Evolutionary conservation across 2,329 filamentous ascomycete genomes (phyloP).

Genomic region (Sphaerulina musiva): DNA sequence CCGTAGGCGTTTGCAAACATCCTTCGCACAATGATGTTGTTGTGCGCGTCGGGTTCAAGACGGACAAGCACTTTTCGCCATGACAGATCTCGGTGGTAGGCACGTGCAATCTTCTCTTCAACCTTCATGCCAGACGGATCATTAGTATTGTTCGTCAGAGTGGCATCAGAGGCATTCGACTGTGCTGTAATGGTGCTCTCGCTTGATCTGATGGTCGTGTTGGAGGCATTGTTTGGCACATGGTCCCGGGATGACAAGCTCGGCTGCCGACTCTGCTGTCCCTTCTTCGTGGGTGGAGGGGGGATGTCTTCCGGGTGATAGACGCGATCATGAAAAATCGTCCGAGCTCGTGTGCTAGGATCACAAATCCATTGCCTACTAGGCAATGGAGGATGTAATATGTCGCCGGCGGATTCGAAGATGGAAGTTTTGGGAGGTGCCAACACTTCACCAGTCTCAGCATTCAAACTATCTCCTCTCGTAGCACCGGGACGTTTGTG

Average conservation of each 20-base stretch:
- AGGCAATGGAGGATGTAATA: slow-evolving; percentile 84
- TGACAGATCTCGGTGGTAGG: slow-evolving; percentile 82
- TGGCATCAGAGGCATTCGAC: slow-evolving; percentile 4
- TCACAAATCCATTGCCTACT: slow-evolving; percentile 75
- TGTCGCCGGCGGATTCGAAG: slow-evolving; percentile 88
- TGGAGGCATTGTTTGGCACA: not conserved
- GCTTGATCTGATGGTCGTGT: slow-evolving; percentile 10
- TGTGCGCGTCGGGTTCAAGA: slow-evolving; percentile 93
- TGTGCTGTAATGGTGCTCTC: slow-evolving; percentile 11
- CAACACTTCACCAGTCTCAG: slow-evolving; percentile 28
- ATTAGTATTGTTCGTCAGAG: slow-evolving; percentile 7
- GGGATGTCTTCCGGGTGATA: slow-evolving; percentile 94
- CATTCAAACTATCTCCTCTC: slow-evolving; percentile 47
- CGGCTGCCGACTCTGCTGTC: not conserved
- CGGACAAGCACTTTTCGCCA: slow-evolving; percentile 97
- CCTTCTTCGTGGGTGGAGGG: slow-evolving; percentile 54
- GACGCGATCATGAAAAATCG: slow-evolving; percentile 94
- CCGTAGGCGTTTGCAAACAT: slow-evolving; percentile 97
- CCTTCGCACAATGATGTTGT: slow-evolving; percentile 93
- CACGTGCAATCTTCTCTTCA: slow-evolving; percentile 94
- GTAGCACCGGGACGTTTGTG: slow-evolving; percentile 42
- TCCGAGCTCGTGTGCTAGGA: slow-evolving; percentile 70
- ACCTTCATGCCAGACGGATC: slow-evolving; percentile 72
- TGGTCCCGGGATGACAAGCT: slow-evolving; percentile 1
- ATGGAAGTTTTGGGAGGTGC: slow-evolving; percentile 86